A percentile compares a stretch with the other conserved stretches of the same genome.
phyloP scores from a whole-genome alignment of 1,284 basidiomycete genomes.

The Boletellus deceptivus region DNA sequence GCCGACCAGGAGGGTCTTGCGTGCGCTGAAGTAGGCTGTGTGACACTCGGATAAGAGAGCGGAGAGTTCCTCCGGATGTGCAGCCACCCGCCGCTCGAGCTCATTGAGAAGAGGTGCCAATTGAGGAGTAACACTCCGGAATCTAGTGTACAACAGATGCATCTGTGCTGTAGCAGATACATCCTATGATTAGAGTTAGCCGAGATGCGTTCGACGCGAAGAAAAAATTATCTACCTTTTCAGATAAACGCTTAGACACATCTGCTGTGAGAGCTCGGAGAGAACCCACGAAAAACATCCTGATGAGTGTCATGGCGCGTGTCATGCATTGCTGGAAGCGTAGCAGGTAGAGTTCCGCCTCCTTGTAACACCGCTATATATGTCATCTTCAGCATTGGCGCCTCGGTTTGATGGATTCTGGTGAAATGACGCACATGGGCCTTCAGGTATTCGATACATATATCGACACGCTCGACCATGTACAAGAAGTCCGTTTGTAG shows the following conservation, averaged over 20 bases:
- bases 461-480: conserved; percentile 90
- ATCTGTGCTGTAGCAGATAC: conserved; percentile 79
- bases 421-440: conserved; percentile 61
- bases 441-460: conserved; percentile 87
- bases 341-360: conserved; percentile 87
- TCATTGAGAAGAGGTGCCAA: conserved; percentile 79
- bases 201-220: not conserved
- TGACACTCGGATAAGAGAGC: conserved; percentile 83
- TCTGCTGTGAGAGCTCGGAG: conserved; percentile 74
- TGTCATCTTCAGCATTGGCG: conserved; percentile 1
- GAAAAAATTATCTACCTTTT: conserved; percentile 50
- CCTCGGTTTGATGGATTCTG: not conserved
- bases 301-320: conserved; percentile 92
- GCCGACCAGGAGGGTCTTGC: conserved; percentile 68
- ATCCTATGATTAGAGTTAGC: conserved; percentile 45
- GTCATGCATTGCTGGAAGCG: conserved; percentile 96
- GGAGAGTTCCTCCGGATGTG: conserved; percentile 76
- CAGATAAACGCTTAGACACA: conserved; percentile 67
- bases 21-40: conserved; percentile 70
- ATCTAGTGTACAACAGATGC: conserved; percentile 88
- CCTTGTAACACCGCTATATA: conserved; percentile 78
- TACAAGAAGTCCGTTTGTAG: conserved; percentile 86
- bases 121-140: conserved; percentile 66
- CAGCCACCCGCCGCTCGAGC: conserved; percentile 72
- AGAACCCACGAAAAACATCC: conserved; percentile 88